These are phyloP conservation scores for Heterobasidion parviporum DNA, from an alignment of 1,284 basidiomycete species.

Conservation along the genomic window DNA sequence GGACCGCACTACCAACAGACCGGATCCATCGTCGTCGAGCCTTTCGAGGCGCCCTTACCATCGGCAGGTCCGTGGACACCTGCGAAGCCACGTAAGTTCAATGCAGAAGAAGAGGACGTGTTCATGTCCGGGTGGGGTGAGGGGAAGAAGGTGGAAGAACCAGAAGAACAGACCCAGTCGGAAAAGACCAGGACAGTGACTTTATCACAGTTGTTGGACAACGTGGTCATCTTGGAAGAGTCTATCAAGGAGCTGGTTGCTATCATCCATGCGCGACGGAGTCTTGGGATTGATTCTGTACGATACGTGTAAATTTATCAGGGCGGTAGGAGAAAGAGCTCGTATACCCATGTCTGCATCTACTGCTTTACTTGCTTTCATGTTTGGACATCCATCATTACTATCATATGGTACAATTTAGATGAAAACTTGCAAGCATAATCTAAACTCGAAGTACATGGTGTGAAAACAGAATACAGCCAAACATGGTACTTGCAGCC, in stretches of 20 bases:
- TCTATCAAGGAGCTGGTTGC: conserved; percentile 90
- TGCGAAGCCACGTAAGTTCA: conserved; percentile 41
- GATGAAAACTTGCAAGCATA: background rate
- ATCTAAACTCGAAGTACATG: background rate
- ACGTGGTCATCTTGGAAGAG: conserved; percentile 93
- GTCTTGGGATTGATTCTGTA: conserved; percentile 80
- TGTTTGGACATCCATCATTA: background rate
- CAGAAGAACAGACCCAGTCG: conserved; percentile 24
- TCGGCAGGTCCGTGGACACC: conserved; percentile 56
- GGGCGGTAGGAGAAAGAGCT: too few species aligned
- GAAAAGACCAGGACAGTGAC: conserved; percentile 42
- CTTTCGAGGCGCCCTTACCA: conserved; percentile 55
- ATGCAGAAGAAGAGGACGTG: conserved; percentile 57
- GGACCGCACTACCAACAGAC: conserved; percentile 82
- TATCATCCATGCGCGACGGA: conserved; percentile 78
- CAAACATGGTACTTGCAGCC: background rate
- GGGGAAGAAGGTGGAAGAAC: conserved; percentile 7
- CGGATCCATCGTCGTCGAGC: conserved; percentile 63
- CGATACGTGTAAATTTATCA: conserved; percentile 50
- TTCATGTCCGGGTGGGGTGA: conserved; percentile 56
- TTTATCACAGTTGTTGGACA: conserved; percentile 83
- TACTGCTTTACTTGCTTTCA: conserved; percentile 1
- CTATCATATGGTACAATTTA: background rate
- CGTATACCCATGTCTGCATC: conserved; percentile 3
- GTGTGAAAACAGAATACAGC: background rate